These are phyloP conservation scores for Haplosporangium gracile DNA, from an alignment of 192 early-diverging fungal species.

Conservation along the genomic window DNA sequence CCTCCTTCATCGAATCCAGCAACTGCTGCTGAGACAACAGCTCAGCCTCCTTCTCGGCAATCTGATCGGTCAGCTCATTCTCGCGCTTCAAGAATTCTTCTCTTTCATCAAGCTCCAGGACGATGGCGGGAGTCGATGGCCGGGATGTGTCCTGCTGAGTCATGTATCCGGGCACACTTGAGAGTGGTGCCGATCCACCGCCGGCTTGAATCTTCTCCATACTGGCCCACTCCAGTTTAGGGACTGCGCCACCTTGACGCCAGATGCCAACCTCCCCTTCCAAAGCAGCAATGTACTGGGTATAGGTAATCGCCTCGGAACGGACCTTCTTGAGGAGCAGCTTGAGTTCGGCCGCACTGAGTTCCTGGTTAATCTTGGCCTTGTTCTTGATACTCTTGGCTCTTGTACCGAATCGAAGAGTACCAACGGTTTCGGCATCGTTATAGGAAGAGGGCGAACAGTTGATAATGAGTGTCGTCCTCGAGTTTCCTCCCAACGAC, in stretches of 20 bases:
- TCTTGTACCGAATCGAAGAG: slow-evolving; percentile 96
- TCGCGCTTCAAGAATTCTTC: slow-evolving; percentile 96
- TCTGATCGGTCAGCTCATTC: slow-evolving; percentile 94
- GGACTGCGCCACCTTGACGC: slow-evolving; percentile 83
- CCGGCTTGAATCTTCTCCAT: slow-evolving; percentile 66
- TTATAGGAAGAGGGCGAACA: slow-evolving; percentile 98
- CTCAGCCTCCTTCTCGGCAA: slow-evolving; percentile 93
- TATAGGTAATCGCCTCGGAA: slow-evolving; percentile 81
- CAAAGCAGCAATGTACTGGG: slow-evolving; percentile 85
- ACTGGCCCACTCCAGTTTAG: slow-evolving; percentile 70
- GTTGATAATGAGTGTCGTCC: slow-evolving; percentile 99
- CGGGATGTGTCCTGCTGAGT: slow-evolving; percentile 67
- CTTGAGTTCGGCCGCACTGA: slow-evolving; percentile 96
- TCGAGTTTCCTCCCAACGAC: slow-evolving; percentile 99
- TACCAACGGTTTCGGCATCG: slow-evolving; percentile 94
- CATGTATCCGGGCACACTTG: slow-evolving; percentile 59
- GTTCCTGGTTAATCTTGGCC: slow-evolving; percentile 98
- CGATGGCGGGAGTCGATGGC: slow-evolving; percentile 81
- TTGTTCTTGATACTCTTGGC: slow-evolving; percentile 99
- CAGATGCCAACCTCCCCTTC: slow-evolving; percentile 93
- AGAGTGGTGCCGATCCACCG: slow-evolving; percentile 55
- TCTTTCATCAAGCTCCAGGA: slow-evolving; percentile 88
- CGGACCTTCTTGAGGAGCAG: slow-evolving; percentile 92
- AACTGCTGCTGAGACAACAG: slow-evolving; percentile 73
- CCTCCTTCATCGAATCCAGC: slow-evolving; percentile 76